phyloP scores from a whole-genome alignment of 805 yeast species.

The Candida adriatica region DNA sequence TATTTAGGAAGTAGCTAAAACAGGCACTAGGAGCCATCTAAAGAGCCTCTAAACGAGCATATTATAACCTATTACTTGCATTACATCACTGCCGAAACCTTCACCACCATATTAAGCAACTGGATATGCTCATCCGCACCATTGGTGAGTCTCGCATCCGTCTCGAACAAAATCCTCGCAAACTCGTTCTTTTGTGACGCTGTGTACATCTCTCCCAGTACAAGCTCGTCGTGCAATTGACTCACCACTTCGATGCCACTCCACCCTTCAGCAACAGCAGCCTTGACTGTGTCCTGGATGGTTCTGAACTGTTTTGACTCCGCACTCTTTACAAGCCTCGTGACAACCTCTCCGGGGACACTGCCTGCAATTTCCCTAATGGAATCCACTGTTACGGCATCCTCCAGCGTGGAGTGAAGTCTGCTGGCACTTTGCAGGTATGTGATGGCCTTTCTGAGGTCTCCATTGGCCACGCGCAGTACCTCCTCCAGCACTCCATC shows the following conservation, averaged over 20 bases:
- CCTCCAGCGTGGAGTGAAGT: conserved; percentile 27
- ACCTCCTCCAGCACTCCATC: conserved; percentile 55
- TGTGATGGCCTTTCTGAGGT: conserved; percentile 89
- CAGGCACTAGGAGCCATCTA: no score
- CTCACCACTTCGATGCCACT: conserved; percentile 65
- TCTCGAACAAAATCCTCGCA: conserved; percentile 59
- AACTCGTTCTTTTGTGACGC: conserved; percentile 57
- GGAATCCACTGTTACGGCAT: conserved; percentile 34
- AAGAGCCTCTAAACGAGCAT: no score
- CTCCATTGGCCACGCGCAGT: conserved; percentile 76
- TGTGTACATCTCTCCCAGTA: conserved; percentile 44
- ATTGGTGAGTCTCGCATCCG: conserved; percentile 67
- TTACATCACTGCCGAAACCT: no score
- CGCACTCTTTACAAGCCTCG: conserved; percentile 33
- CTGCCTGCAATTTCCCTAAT: conserved; percentile 75
- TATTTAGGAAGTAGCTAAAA: no score
- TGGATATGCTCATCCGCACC: conserved; percentile 91
- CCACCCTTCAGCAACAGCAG: conserved; percentile 64
- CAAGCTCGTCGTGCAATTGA: conserved; percentile 64
- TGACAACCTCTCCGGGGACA: conserved; percentile 45
- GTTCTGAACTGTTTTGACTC: conserved; percentile 25
- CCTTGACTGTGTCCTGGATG: conserved; percentile 39
- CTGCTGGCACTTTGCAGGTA: conserved; percentile 78
- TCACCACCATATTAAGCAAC: conserved; percentile 54
- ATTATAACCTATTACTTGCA: no score